Evolutionary conservation across 202 grass and related monocot species (phyloP).

Genomic region (Elaeis oleifera): DNA sequence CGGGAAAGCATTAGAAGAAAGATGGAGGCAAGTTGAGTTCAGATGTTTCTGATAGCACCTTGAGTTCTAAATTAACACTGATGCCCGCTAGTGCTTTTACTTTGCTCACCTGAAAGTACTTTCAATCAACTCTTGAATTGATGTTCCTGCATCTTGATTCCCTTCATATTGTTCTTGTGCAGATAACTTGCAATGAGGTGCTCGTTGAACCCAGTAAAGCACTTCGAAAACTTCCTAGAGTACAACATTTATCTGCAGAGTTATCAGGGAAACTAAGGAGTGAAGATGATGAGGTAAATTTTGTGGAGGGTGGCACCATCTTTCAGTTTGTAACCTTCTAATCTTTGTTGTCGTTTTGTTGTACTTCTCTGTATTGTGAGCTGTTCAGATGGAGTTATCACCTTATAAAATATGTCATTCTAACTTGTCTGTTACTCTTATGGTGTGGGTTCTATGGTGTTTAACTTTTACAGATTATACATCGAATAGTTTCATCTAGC

Average conservation of each 20-base stretch:
- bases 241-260: constrained; percentile 80
- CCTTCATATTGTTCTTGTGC: constrained; percentile 15
- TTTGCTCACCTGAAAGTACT: no score
- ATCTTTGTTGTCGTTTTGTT: not conserved
- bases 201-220: constrained; percentile 74
- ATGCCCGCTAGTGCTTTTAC: no score
- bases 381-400: no score
- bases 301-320: no score
- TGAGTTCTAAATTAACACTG: not conserved
- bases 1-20: constrained; percentile 85
- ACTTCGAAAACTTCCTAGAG: constrained; percentile 89
- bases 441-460: not conserved
- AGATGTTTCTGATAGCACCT: constrained; percentile 5
- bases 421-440: not conserved
- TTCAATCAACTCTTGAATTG: not conserved
- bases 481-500: no score
- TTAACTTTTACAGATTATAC: no score
- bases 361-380: not conserved
- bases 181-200: constrained; percentile 88
- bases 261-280: constrained; percentile 66
- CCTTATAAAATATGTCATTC: not conserved
- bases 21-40: constrained; percentile 59
- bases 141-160: not conserved
- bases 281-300: constrained; percentile 62
- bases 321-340: no score